A percentile compares a stretch with the other conserved stretches of the same genome.
These are phyloP conservation scores for Hypoxylon rickii DNA, from an alignment of 495 filamentous ascomycete genomes.

Conservation along the genomic window DNA sequence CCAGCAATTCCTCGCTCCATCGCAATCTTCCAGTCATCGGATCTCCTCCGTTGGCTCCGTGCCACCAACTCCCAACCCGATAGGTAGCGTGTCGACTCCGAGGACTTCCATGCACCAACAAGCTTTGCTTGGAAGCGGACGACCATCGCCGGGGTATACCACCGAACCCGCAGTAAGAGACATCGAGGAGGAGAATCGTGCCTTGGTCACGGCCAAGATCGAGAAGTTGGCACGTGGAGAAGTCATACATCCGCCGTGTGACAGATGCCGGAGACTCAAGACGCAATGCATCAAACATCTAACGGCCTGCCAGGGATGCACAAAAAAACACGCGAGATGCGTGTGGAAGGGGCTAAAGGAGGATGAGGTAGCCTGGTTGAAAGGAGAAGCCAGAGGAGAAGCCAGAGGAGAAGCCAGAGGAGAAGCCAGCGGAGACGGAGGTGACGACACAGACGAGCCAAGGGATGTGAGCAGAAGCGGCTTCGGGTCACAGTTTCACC, in stretches of 20 bases:
- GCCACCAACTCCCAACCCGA: conserved; percentile 38
- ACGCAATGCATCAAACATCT: conserved; percentile 84
- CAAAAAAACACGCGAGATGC: conserved; percentile 86
- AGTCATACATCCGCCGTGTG: conserved; percentile 75
- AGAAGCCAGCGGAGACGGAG: conserved; percentile 29
- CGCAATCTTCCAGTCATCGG: conserved; percentile 32
- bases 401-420: conserved; percentile 34
- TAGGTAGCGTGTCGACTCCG: conserved; percentile 35
- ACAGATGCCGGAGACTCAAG: conserved; percentile 77
- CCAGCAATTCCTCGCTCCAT: conserved; percentile 44
- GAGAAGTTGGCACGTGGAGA: conserved; percentile 76
- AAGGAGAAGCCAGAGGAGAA: conserved; percentile 32
- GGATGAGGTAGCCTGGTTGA: conserved; percentile 59
- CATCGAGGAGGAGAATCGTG: conserved; percentile 49
- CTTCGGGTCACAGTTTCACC: conserved; percentile 24
- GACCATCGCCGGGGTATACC: conserved; percentile 37
- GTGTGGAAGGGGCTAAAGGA: conserved; percentile 78
- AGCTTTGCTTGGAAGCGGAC: conserved; percentile 26
- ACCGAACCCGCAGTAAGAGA: conserved; percentile 30
- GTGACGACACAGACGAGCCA: conserved; percentile 34
- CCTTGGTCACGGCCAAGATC: conserved; percentile 73
- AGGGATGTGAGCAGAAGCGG: conserved; percentile 24
- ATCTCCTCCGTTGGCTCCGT: conserved; percentile 35
- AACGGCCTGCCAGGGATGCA: conserved; percentile 84
- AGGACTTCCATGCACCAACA: conserved; percentile 36